A percentile compares a stretch with the other conserved stretches of the same genome.
Evolutionary conservation across 2,329 filamentous ascomycete genomes (phyloP).

Genomic region (Aspergillus jensenii): DNA sequence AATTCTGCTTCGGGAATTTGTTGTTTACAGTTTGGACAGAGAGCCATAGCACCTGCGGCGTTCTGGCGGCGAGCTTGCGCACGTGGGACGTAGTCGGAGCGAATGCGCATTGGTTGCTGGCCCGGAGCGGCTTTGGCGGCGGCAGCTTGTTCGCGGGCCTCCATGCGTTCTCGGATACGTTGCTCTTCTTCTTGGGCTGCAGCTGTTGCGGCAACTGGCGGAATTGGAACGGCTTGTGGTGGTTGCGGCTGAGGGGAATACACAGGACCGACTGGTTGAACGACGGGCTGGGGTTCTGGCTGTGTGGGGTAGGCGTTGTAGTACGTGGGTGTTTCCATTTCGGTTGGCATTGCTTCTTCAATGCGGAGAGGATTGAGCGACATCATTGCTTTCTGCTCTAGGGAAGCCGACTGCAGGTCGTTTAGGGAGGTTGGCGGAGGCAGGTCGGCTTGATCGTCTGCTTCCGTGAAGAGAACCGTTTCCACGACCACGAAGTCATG

Average conservation of each 20-base stretch:
- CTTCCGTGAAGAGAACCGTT: slow-evolving; percentile 87
- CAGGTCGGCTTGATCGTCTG: slow-evolving; percentile 80
- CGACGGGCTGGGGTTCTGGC: slow-evolving; percentile 38
- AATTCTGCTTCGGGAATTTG: slow-evolving; percentile 84
- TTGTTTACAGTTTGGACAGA: slow-evolving; percentile 93
- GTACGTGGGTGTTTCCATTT: slow-evolving; percentile 59
- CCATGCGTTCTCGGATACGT: slow-evolving; percentile 59
- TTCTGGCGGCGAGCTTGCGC: slow-evolving; percentile 71
- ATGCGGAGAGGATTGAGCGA: slow-evolving; percentile 81
- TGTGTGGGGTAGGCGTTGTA: slow-evolving; percentile 48
- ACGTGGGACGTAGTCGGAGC: slow-evolving; percentile 86
- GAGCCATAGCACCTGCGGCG: slow-evolving; percentile 60
- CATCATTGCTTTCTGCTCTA: slow-evolving; percentile 91
- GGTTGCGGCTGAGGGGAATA: slow-evolving; percentile 29
- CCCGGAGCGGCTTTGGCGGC: slow-evolving; percentile 65
- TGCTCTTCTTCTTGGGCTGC: slow-evolving; percentile 58
- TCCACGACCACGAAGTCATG: slow-evolving; percentile 96
- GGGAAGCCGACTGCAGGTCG: slow-evolving; percentile 88
- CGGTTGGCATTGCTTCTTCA: slow-evolving; percentile 90
- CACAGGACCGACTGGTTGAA: slow-evolving; percentile 30
- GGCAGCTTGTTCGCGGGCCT: slow-evolving; percentile 63
- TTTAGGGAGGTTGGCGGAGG: slow-evolving; percentile 86
- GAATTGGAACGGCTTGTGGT: slow-evolving; percentile 34
- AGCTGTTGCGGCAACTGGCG: slow-evolving; percentile 20
- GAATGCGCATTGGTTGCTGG: slow-evolving; percentile 75